Conservation (phyloP, 192 early-diverging fungal species). For the Dimargaris cristalligena region DNA sequence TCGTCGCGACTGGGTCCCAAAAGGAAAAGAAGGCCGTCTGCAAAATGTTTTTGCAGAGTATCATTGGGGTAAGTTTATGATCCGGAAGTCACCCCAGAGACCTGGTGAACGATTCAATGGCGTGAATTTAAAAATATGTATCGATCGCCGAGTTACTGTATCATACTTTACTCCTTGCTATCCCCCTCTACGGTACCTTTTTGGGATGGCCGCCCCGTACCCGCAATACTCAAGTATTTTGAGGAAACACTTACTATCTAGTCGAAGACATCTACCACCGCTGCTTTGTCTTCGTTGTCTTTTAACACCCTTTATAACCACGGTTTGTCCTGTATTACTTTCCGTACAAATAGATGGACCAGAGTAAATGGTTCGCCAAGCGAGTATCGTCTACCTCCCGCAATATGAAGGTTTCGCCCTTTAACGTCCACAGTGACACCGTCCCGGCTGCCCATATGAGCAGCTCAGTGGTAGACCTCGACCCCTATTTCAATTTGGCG, state of each 20-base stretch:
- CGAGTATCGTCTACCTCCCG: background rate
- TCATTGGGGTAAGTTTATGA: background rate
- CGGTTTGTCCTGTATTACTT: background rate
- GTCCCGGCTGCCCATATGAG: background rate
- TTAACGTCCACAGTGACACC: background rate
- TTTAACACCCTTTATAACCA: background rate
- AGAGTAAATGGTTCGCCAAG: constrained; percentile 4
- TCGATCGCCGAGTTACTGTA: no score
- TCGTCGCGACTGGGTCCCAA: background rate
- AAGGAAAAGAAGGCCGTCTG: constrained; percentile 7
- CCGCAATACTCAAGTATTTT: no score
- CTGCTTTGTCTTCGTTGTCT: background rate
- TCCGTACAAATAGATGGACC: background rate
- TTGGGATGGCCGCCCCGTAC: background rate
- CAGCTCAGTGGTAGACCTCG: constrained; percentile 1
- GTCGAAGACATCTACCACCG: no score
- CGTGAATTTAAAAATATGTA: background rate
- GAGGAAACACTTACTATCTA: no score
- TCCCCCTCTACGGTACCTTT: no score
- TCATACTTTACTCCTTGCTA: no score
- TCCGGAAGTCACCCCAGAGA: background rate
- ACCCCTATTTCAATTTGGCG: constrained; percentile 2
- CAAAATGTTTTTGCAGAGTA: constrained; percentile 1
- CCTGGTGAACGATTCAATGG: background rate
- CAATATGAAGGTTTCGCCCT: background rate